These are phyloP conservation scores for Suillus variegatus DNA, from an alignment of 768 basidiomycete genomes.

Conservation along the genomic window DNA sequence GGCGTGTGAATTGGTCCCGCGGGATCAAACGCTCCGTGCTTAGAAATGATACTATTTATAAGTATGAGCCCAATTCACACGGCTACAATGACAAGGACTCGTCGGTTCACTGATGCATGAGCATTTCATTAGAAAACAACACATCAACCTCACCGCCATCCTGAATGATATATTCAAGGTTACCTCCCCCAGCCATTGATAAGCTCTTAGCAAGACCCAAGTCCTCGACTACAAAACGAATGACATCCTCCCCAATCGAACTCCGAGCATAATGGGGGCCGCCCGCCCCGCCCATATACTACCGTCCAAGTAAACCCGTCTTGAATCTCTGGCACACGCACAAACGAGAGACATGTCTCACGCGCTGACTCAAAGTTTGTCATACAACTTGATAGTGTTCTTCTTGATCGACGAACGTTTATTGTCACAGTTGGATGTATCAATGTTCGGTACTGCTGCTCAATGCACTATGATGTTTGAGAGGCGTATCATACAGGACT, in stretches of 20 bases:
- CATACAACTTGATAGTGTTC: too few species aligned
- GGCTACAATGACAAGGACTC: too few species aligned
- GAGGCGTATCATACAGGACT: too few species aligned
- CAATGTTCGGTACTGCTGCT: too few species aligned
- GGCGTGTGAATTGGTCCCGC: too few species aligned
- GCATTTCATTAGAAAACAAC: slow-evolving; percentile 22
- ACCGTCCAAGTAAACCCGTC: slow-evolving; percentile 69
- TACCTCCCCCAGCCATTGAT: slow-evolving; percentile 67
- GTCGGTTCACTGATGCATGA: slow-evolving; percentile 5
- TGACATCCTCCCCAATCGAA: slow-evolving; percentile 53
- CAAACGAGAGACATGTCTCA: slow-evolving; percentile 43
- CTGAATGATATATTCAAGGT: slow-evolving; percentile 73
- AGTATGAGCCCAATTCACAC: too few species aligned
- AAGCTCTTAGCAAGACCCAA: slow-evolving; percentile 69
- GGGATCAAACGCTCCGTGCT: too few species aligned
- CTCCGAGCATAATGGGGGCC: slow-evolving; percentile 54
- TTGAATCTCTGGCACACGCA: slow-evolving; percentile 74
- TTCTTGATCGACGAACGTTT: too few species aligned
- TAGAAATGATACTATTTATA: too few species aligned
- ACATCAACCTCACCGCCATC: slow-evolving; percentile 46
- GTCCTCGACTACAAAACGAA: slow-evolving; percentile 55
- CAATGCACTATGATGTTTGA: too few species aligned
- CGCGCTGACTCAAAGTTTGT: too few species aligned
- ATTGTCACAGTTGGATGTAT: too few species aligned
- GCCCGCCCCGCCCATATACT: background rate